These are phyloP conservation scores for Neofusicoccum cordaticola DNA, from an alignment of 2,329 filamentous ascomycete genomes.

Conservation along the genomic window DNA sequence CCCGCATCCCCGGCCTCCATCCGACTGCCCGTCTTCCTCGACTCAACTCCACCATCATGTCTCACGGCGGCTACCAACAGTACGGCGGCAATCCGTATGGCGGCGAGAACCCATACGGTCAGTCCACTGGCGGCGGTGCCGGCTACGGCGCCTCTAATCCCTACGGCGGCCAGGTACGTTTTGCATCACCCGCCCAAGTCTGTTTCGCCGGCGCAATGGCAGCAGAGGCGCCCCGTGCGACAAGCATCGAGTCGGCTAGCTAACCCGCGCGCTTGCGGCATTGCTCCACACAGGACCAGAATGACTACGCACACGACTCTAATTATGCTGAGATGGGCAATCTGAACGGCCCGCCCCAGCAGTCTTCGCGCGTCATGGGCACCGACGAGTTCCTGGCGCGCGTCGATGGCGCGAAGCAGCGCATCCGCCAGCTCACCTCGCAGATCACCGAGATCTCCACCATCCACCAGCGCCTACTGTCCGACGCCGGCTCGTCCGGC, in stretches of 20 bases:
- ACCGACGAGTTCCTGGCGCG: conserved; percentile 68
- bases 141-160: conserved; percentile 30
- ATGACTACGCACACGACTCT: conserved; percentile 39
- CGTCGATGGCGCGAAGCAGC: conserved; percentile 63
- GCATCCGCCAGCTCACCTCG: conserved; percentile 65
- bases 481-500: conserved; percentile 56
- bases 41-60: conserved; percentile 22
- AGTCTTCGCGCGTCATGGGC: conserved; percentile 50
- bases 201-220: neutral
- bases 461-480: conserved; percentile 69
- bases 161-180: conserved; percentile 31
- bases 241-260: conserved; percentile 16
- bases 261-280: conserved; percentile 27
- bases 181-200: neutral
- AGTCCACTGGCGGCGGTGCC: conserved; percentile 8
- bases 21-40: conserved; percentile 18
- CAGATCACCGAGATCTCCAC: conserved; percentile 66
- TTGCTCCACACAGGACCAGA: conserved; percentile 23
- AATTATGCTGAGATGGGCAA: conserved; percentile 30
- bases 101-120: conserved; percentile 55
- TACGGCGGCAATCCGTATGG: conserved; percentile 61
- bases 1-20: neutral
- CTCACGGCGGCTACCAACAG: conserved; percentile 40
- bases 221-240: neutral
- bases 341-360: conserved; percentile 26